Evolutionary conservation across 768 basidiomycete genomes (phyloP), one percentile per base, ranked within the genome.

Genomic region (Lentinula lateritia): DNA sequence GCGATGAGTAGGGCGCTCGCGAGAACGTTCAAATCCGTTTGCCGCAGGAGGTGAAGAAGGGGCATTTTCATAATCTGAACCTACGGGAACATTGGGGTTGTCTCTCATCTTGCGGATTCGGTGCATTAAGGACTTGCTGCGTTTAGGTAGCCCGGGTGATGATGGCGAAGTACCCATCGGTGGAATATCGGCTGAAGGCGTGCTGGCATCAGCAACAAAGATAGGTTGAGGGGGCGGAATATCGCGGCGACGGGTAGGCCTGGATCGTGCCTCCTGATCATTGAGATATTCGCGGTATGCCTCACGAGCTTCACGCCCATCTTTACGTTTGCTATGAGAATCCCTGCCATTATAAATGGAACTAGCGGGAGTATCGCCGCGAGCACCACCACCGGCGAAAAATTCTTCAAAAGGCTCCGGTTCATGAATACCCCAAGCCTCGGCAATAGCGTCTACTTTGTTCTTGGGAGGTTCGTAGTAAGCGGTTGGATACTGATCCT

Each of bases 351-450:
- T 86, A 73, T 86, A 86, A 66, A 88, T 87, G 42, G 88, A 89
- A 67, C 81, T 85, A 39, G 86, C 75, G 12, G 85, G 83, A 5
- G 87, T 85, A 53, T 85, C 86, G 32, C 79, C 82, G 53, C 68
- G 80, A 60, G 66, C 71, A 61, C 89, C 88, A 48, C 90, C 89
- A 18, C 90, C 93, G 23, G 91, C 92, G 64, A 85, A 90, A 70
- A 94, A 95, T 67, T 95, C 92, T 67, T 95, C 92, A 67, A 83
- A 94, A 6, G 93, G 93, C 69, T 95, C 93, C 5, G 93, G 93
- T 68, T 94, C 93, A 66, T 93, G 90, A 55, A 92, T 92, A 41
- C 93, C 93, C 93, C 93, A 94, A 1, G 93, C 93, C 73, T 94
- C 93, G 50, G 92, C 92, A 62, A 95, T 87, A 41, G 90, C 91